A percentile compares a stretch with the other conserved stretches of the same genome.
These are phyloP conservation scores for Penicillium simplicissimum DNA, from an alignment of 495 filamentous ascomycete genomes.

Conservation along the genomic window DNA sequence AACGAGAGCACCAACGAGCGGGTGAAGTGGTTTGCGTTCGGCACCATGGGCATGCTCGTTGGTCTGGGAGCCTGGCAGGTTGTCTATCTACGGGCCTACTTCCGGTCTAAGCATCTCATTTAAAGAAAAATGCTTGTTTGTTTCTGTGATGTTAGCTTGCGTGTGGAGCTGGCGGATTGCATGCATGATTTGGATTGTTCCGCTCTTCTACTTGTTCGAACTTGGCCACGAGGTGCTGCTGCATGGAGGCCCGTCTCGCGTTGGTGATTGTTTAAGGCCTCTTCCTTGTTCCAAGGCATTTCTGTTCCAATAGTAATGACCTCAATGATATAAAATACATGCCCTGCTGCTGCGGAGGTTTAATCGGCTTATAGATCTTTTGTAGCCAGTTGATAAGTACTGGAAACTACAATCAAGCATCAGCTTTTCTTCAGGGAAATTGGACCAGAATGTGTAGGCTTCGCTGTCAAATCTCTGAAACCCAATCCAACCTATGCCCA, in stretches of 20 bases:
- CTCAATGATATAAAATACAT: conserved; percentile 42
- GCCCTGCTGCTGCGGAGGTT: conserved; percentile 22
- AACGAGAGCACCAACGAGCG: conserved; percentile 99
- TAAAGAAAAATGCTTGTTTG: conserved; percentile 36
- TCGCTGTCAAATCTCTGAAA: neutral
- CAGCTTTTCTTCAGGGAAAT: neutral
- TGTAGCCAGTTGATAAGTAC: neutral
- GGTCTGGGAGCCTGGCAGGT: conserved; percentile 95
- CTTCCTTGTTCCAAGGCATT: conserved; percentile 35
- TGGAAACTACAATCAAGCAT: neutral
- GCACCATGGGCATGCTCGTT: conserved; percentile 90
- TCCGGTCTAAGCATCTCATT: conserved; percentile 92
- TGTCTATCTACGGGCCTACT: conserved; percentile 95
- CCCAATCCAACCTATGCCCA: too few species aligned
- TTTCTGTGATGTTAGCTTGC: neutral
- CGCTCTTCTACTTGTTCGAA: conserved; percentile 13
- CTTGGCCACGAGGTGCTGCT: conserved; percentile 12
- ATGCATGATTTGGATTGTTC: conserved; percentile 20
- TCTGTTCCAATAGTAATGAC: conserved; percentile 45
- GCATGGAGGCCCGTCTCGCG: conserved; percentile 29
- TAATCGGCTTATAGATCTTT: neutral
- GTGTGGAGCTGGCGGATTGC: conserved; percentile 2
- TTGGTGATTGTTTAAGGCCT: conserved; percentile 30
- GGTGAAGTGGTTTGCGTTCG: conserved; percentile 97
- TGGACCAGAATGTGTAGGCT: too few species aligned